Evolutionary conservation across 352 stramenopile species (phyloP), one percentile per base, ranked within the genome.

Genomic region (Poterioochromonas sp.): DNA sequence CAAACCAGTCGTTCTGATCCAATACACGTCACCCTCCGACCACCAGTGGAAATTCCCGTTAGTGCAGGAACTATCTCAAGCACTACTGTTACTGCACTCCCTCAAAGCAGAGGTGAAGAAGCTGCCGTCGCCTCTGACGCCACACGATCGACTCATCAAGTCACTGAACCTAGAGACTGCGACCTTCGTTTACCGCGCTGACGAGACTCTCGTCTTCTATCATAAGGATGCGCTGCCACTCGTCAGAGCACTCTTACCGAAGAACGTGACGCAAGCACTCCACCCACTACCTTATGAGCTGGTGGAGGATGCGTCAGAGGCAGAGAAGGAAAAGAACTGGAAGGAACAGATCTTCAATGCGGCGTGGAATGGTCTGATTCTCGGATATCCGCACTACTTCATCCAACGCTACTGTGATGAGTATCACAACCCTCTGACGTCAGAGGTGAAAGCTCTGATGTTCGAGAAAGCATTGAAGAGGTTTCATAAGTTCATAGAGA

Each of bases 21-120:
- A 74, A 39, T 54, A 58, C 26, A 40, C 65, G 12, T 58, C 65
- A 35, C 15, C 65, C 5, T 40, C 39, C 18, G 65, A 74, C 22
- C 65, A 74, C 29, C 65, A 74, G 29, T 74, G 65, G 65, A 74
- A 74, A 37, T 74, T 74, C 40, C 65, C 65, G 22, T 39, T 74
- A 53, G 65, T 74, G 40, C 2, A 32, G 15, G 20, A 53, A 22
- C 40, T 74, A 15, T 12, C 40, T 51, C 65, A 37, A 26, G 65
- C 5, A 12, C 3, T 74, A 39, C 3, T 74, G 2, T 12, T 26
- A 26, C 15, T 26, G 15, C 15, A 26, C 47, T 15, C 15, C 47
- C 47, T 58, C 47, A 15, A 58, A 15, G 15, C 15, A 15, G 47
- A 15, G 47, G 47, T 26, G 47, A 26, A 15, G 15, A 58, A 58